Evolutionary conservation across 805 yeast species (phyloP).

Genomic region (Starmera amethionina): DNA sequence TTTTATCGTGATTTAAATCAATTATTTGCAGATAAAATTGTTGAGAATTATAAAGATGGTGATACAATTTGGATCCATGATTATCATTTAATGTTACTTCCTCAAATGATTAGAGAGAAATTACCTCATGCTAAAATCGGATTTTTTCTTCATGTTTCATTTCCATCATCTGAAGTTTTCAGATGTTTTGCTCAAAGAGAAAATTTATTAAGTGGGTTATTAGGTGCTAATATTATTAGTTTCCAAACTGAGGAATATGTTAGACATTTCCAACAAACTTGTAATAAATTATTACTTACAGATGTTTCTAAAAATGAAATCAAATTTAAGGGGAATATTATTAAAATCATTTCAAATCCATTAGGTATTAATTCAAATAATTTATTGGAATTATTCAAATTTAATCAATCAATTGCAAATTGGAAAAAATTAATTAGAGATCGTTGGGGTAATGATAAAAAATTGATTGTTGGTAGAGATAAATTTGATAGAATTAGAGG

Average conservation of each 20-base stretch:
- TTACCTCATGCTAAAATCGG: conserved; percentile 85
- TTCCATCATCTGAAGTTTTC: conserved; percentile 93
- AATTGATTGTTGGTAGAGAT: conserved; percentile 77
- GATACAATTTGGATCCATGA: conserved; percentile 92
- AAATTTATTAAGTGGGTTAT: conserved; percentile 64
- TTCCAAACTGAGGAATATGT: conserved; percentile 93
- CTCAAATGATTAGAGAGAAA: conserved; percentile 66
- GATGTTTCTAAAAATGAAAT: conserved; percentile 63
- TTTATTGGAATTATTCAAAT: conserved; percentile 34
- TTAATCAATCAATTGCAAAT: conserved; percentile 37
- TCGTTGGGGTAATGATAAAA: conserved; percentile 59
- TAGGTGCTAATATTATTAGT: conserved; percentile 81
- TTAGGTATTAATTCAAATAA: conserved; percentile 72
- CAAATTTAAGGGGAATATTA: conserved; percentile 48
- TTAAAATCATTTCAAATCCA: conserved; percentile 50
- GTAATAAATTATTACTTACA: conserved; percentile 73
- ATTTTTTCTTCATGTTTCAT: conserved; percentile 85
- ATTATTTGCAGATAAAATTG: conserved; percentile 66
- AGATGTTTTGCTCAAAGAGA: conserved; percentile 87
- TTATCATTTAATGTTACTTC: conserved; percentile 82
- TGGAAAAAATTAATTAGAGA: conserved; percentile 68
- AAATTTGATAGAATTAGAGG: conserved; percentile 85
- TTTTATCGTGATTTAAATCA: conserved; percentile 71
- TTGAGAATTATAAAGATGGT: conserved; percentile 56
- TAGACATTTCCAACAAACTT: conserved; percentile 86